Percentiles rank a stretch among this genome's conserved stretches.
phyloP scores from a whole-genome alignment of 2,329 filamentous ascomycete genomes.

The Dactylonectria macrodidyma region DNA sequence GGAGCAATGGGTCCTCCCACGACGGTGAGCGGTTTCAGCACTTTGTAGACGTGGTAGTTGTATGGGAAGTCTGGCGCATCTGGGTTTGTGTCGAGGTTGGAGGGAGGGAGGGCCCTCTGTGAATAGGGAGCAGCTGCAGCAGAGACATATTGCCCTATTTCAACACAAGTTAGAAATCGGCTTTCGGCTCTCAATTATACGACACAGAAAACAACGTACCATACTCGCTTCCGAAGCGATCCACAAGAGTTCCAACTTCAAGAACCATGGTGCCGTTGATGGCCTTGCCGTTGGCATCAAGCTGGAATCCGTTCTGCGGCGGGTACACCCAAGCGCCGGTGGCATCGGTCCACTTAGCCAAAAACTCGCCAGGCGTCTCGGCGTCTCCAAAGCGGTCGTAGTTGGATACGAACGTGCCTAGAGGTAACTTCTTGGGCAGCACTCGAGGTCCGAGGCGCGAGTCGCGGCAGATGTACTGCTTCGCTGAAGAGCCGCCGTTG shows the following conservation, averaged over 20 bases:
- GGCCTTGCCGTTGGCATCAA: conserved; percentile 51
- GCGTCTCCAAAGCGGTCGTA: conserved; percentile 57
- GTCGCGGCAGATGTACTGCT: conserved; percentile 54
- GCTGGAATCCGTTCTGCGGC: conserved; percentile 57
- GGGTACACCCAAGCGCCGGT: conserved; percentile 56
- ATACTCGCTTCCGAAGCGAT: conserved; percentile 63
- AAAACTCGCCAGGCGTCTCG: conserved; percentile 58
- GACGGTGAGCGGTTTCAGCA: conserved; percentile 57
- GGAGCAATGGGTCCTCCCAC: conserved; percentile 61
- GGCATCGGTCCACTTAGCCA: conserved; percentile 52
- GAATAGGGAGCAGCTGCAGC: conserved; percentile 63
- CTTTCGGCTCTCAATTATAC: neutral
- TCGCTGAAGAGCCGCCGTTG: conserved; percentile 31
- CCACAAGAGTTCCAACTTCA: conserved; percentile 58
- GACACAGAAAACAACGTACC: conserved; percentile 45
- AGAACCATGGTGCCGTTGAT: conserved; percentile 61
- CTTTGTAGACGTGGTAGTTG: conserved; percentile 65
- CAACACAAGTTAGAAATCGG: conserved; percentile 15
- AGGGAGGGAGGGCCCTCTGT: conserved; percentile 63
- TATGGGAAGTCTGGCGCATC: conserved; percentile 55
- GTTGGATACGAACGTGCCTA: conserved; percentile 48
- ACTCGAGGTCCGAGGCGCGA: conserved; percentile 54
- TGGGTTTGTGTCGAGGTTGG: conserved; percentile 57
- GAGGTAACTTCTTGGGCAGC: conserved; percentile 53
- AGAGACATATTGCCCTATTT: conserved; percentile 53